phyloP scores from a whole-genome alignment of 2,329 filamentous ascomycete genomes.

The Ophiosphaerella korrae region DNA sequence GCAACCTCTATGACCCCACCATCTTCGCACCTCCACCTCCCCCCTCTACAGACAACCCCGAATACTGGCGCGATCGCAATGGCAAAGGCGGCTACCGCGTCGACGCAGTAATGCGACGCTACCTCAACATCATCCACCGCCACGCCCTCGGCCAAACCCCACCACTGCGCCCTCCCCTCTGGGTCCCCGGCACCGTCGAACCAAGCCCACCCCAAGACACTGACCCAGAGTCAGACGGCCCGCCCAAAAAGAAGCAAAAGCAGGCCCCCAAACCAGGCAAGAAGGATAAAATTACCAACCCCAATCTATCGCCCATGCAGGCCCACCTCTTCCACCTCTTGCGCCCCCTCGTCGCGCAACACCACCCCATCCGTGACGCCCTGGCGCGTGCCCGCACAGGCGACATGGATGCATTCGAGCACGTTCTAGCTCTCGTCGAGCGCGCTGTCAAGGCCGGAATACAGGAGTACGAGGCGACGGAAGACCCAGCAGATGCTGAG shows the following conservation, averaged over 20 bases:
- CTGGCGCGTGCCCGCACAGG: constrained; percentile 71
- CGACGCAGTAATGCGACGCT: constrained; percentile 84
- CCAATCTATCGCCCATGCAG: constrained; percentile 81
- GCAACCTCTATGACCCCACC: constrained; percentile 87
- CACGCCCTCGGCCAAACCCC: constrained; percentile 71
- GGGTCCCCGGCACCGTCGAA: constrained; percentile 63
- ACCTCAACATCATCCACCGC: constrained; percentile 86
- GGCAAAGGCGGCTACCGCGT: constrained; percentile 85
- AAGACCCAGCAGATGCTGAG: neutral
- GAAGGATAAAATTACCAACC: constrained; percentile 56
- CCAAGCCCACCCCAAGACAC: constrained; percentile 45
- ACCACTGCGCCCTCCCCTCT: constrained; percentile 73
- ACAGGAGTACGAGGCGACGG: constrained; percentile 62
- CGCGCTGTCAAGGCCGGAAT: constrained; percentile 73
- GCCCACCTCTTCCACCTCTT: constrained; percentile 92
- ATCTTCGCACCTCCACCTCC: constrained; percentile 77
- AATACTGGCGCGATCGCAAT: constrained; percentile 84
- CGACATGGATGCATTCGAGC: constrained; percentile 77
- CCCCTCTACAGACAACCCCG: constrained; percentile 66
- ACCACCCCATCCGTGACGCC: constrained; percentile 85
- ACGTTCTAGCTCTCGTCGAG: constrained; percentile 77
- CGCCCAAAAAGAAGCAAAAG: constrained; percentile 45
- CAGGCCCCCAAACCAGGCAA: constrained; percentile 49
- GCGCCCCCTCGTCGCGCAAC: constrained; percentile 76
- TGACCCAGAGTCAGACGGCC: constrained; percentile 34